These are phyloP conservation scores for Alternaria sp. DNA, from an alignment of 2,329 filamentous ascomycete genomes.

Conservation along the genomic window DNA sequence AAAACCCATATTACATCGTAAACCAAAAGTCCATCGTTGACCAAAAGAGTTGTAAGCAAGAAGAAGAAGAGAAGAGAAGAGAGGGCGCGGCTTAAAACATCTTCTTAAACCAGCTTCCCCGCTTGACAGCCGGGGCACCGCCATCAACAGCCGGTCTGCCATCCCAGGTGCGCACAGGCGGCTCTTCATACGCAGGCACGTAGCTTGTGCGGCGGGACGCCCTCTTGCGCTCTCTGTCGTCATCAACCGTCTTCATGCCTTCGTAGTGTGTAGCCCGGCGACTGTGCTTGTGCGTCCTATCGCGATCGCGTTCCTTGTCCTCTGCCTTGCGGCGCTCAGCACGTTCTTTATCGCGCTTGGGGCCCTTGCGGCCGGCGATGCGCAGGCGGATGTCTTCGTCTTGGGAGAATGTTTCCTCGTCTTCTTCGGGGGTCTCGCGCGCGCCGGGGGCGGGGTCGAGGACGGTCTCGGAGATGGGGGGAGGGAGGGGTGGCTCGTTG, in stretches of 20 bases:
- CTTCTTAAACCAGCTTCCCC: slow-evolving; percentile 57
- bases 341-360: slow-evolving; percentile 39
- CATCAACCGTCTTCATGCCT: slow-evolving; percentile 24
- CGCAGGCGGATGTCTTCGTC: slow-evolving; percentile 50
- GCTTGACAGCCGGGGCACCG: slow-evolving; percentile 41
- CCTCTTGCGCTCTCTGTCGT: slow-evolving; percentile 31
- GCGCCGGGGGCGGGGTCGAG: slow-evolving; percentile 48
- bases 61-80: not conserved
- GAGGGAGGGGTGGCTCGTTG: slow-evolving; percentile 54
- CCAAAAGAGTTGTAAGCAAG: not conserved
- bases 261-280: slow-evolving; percentile 36
- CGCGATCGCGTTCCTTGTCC: slow-evolving; percentile 35
- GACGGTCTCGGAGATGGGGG: slow-evolving; percentile 55
- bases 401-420: slow-evolving; percentile 45
- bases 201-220: slow-evolving; percentile 39
- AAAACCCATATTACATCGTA: not conserved
- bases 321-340: slow-evolving; percentile 36
- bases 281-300: slow-evolving; percentile 35
- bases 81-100: slow-evolving; percentile 34
- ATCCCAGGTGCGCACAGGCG: slow-evolving; percentile 49
- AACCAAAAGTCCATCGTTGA: not conserved
- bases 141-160: slow-evolving; percentile 46
- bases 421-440: slow-evolving; percentile 31
- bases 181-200: slow-evolving; percentile 40
- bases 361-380: slow-evolving; percentile 38